Evolutionary conservation across 1,284 basidiomycete genomes (phyloP).

Genomic region (Microbotryomycetes sp.): DNA sequence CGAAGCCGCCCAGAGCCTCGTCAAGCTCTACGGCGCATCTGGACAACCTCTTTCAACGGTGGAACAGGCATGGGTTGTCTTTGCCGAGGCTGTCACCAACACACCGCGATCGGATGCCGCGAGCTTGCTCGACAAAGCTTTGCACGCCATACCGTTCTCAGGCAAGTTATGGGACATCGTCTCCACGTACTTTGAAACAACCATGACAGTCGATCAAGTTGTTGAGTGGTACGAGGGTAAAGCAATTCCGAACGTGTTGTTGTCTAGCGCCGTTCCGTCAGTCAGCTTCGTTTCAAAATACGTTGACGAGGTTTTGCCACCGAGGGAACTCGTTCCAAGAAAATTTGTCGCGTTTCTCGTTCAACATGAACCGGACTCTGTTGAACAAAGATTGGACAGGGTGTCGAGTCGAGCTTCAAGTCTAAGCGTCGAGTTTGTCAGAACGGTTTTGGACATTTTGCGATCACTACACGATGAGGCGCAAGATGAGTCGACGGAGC

Average conservation of each 20-base stretch:
- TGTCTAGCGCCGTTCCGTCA: slow-evolving; percentile 25
- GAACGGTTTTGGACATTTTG: slow-evolving; percentile 6
- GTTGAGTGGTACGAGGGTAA: slow-evolving; percentile 15
- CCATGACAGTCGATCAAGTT: not conserved
- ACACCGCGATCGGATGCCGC: not conserved
- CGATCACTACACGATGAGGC: slow-evolving; percentile 13
- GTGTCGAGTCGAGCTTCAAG: not conserved
- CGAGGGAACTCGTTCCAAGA: slow-evolving; percentile 25
- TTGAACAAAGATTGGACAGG: not conserved
- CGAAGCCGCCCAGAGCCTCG: slow-evolving; percentile 7
- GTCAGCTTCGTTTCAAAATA: slow-evolving; percentile 13
- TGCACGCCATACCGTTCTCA: slow-evolving; percentile 17
- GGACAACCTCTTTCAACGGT: not conserved
- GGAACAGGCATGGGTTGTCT: slow-evolving; percentile 28
- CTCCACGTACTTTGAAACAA: slow-evolving; percentile 6
- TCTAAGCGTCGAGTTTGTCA: not conserved
- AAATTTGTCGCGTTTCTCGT: slow-evolving; percentile 18
- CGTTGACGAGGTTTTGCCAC: slow-evolving; percentile 3
- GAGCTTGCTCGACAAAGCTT: slow-evolving; percentile 2
- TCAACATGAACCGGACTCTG: not conserved
- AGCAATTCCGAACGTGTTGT: slow-evolving; percentile 15
- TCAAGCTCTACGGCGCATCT: slow-evolving; percentile 6
- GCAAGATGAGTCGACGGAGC: not conserved
- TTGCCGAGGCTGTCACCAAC: slow-evolving; percentile 14
- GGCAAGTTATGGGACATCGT: slow-evolving; percentile 23